phyloP scores from a whole-genome alignment of 2,329 filamentous ascomycete genomes.

The Tympanopsis confertula region DNA sequence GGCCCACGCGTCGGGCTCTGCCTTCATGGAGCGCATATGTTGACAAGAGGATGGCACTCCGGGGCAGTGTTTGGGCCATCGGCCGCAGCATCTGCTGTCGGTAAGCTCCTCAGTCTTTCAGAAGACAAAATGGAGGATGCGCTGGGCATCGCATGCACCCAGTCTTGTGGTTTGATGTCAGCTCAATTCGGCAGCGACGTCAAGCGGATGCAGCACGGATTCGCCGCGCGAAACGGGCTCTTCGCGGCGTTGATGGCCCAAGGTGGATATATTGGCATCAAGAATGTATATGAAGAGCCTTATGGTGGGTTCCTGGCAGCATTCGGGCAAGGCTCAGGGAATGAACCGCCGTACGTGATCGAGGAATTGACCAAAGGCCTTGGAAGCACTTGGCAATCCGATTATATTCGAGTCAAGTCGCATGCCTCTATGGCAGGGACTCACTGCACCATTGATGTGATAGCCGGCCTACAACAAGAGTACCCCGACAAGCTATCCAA shows the following conservation, averaged over 20 bases:
- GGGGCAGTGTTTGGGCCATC: constrained; percentile 24
- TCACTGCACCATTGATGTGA: constrained; percentile 20
- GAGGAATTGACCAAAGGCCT: constrained; percentile 17
- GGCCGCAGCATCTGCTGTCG: constrained; percentile 15
- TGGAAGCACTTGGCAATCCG: constrained; percentile 20
- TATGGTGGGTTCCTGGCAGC: constrained; percentile 28
- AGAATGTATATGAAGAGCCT: constrained; percentile 23
- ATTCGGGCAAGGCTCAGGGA: constrained; percentile 18
- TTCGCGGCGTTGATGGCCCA: constrained; percentile 23
- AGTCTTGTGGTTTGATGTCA: constrained; percentile 25
- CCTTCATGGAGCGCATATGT: constrained; percentile 22
- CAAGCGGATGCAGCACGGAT: constrained; percentile 32
- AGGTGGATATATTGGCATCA: constrained; percentile 26
- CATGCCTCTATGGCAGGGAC: constrained; percentile 22
- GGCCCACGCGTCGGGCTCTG: constrained; percentile 22
- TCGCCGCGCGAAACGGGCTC: constrained; percentile 28
- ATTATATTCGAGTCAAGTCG: constrained; percentile 21
- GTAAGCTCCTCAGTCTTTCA: constrained; percentile 17
- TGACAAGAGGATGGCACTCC: constrained; percentile 25
- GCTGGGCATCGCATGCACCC: constrained; percentile 25
- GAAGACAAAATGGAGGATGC: constrained; percentile 17
- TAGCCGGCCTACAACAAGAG: constrained; percentile 15
- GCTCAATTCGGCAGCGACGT: constrained; percentile 28
- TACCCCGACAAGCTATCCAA: constrained; percentile 11
- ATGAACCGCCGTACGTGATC: constrained; percentile 12